Percentiles rank a stretch among this genome's conserved stretches.
These are phyloP conservation scores for Chenopodium berlandieri DNA, from an alignment of 148 eudicot species.

Conservation along the genomic window DNA sequence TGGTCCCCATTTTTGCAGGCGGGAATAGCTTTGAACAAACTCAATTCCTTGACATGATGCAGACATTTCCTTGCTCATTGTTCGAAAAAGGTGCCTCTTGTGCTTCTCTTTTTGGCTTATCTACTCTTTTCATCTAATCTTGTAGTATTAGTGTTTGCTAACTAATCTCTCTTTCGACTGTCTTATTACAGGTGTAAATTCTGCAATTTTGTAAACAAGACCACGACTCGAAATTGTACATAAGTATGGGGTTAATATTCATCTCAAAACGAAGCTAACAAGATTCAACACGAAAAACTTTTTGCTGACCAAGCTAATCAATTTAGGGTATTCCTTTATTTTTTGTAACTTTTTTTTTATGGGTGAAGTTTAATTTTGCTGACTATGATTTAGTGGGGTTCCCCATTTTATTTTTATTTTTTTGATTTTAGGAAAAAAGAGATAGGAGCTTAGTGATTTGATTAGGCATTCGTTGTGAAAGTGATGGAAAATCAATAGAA, in stretches of 20 bases:
- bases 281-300: conserved; percentile 5
- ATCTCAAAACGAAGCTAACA: not conserved
- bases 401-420: not conserved
- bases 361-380: conserved; percentile 16
- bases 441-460: conserved; percentile 32
- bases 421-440: not conserved
- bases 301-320: conserved; percentile 28
- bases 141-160: conserved; percentile 17
- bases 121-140: conserved; percentile 9
- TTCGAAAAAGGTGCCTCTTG: conserved; percentile 51
- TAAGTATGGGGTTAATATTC: conserved; percentile 20
- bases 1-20: conserved; percentile 49
- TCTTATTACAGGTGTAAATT: conserved; percentile 51
- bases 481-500: conserved; percentile 26
- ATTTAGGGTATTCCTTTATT: conserved; percentile 8
- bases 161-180: not conserved
- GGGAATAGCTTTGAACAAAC: conserved; percentile 42
- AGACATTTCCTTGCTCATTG: conserved; percentile 49
- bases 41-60: conserved; percentile 46
- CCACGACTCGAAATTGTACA: conserved; percentile 24
- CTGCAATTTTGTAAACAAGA: conserved; percentile 36
- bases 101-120: conserved; percentile 24
- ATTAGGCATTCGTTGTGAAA: conserved; percentile 42
- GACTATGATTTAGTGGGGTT: conserved; percentile 21
- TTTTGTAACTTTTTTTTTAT: not conserved